These are phyloP conservation scores for Phytophthora megakarya DNA, from an alignment of 352 stramenopile genomes.

Conservation along the genomic window DNA sequence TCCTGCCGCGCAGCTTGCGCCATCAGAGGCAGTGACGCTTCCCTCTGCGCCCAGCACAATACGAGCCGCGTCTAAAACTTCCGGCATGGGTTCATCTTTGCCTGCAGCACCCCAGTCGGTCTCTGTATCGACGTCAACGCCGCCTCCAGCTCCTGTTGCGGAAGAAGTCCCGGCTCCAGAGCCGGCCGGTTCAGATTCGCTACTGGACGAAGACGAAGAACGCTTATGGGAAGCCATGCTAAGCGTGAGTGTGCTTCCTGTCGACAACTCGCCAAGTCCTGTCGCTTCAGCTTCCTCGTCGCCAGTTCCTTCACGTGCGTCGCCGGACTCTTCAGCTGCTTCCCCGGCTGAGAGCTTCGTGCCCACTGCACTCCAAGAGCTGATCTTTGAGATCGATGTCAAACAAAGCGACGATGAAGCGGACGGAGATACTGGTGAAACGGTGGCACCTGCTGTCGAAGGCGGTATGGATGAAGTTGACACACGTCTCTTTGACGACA, in stretches of 20 bases:
- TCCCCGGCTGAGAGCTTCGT: neutral
- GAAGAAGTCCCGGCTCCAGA: too few species aligned
- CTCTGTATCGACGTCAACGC: too few species aligned
- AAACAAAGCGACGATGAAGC: neutral
- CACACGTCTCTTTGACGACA: too few species aligned
- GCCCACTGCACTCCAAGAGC: neutral
- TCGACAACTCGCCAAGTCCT: neutral
- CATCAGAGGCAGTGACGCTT: too few species aligned
- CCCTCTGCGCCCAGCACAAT: too few species aligned
- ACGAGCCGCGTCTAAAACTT: too few species aligned
- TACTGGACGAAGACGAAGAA: neutral
- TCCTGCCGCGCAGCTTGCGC: too few species aligned
- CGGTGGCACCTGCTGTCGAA: neutral
- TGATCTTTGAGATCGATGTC: neutral
- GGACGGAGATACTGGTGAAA: neutral
- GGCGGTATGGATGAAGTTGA: neutral
- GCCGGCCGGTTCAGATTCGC: too few species aligned
- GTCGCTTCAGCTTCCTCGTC: neutral
- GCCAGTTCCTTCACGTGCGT: neutral
- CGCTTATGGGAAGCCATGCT: neutral
- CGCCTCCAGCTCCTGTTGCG: too few species aligned
- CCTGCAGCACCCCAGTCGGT: too few species aligned
- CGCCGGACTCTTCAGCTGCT: neutral
- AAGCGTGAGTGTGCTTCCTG: neutral
- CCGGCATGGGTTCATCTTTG: too few species aligned